phyloP scores from a whole-genome alignment of 352 stramenopile genomes.

The Phytophthora citrophthora region DNA sequence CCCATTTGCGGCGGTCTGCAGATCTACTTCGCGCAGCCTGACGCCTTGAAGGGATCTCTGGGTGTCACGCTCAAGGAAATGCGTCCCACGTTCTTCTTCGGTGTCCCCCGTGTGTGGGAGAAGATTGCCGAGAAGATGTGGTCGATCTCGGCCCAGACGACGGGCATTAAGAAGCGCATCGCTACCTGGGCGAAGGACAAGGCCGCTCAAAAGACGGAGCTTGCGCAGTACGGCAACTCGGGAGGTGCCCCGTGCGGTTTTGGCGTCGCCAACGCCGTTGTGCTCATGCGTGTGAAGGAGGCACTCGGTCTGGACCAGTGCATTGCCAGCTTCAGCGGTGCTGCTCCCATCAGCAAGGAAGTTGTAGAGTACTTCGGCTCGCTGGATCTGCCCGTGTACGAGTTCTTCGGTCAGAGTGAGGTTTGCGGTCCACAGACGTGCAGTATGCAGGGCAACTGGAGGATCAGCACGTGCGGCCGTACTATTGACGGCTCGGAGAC shows the following conservation, averaged over 20 bases:
- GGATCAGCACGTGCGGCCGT: conserved; percentile 84
- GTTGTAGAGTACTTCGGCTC: conserved; percentile 95
- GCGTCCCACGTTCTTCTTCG: conserved; percentile 91
- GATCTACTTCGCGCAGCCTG: conserved; percentile 89
- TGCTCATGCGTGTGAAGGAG: conserved; percentile 89
- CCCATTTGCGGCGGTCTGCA: conserved; percentile 68
- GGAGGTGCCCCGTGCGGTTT: conserved; percentile 90
- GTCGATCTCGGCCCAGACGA: conserved; percentile 84
- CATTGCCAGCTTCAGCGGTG: conserved; percentile 73
- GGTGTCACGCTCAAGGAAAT: conserved; percentile 87
- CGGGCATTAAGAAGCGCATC: conserved; percentile 92
- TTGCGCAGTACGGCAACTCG: conserved; percentile 87
- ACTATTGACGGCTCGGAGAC: conserved; percentile 79
- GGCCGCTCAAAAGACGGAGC: conserved; percentile 73
- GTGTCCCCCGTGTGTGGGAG: conserved; percentile 92
- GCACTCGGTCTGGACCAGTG: conserved; percentile 93
- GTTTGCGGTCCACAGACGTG: conserved; percentile 84
- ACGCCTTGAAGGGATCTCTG: conserved; percentile 91
- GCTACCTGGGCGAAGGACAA: conserved; percentile 91
- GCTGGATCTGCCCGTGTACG: conserved; percentile 94
- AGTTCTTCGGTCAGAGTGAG: conserved; percentile 95
- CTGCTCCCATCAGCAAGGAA: conserved; percentile 93
- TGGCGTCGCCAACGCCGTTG: conserved; percentile 85
- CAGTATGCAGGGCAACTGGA: conserved; percentile 86
- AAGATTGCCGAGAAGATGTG: conserved; percentile 94